Base-by-base conservation (phyloP, 169 alveolate genomes). In the Cryptosporidium bovis region DNA sequence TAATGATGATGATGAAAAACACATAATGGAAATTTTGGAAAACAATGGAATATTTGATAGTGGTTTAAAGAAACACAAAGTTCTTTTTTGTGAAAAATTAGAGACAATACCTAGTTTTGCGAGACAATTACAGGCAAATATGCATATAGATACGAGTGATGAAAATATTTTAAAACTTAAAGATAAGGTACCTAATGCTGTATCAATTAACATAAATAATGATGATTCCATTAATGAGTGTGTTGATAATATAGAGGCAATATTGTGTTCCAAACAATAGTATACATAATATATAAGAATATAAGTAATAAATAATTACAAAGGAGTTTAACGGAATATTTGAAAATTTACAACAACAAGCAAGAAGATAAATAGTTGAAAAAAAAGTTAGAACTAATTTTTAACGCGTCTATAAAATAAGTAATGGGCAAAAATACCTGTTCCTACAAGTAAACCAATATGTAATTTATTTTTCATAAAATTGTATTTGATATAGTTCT, bases 71-170 rank as follows among this genome's bases (percentile, higher is more conserved):
- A 77, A 27, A 44, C 87, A 77, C 24, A 56, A 71, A 12, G 44
- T 77, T 46, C 51, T 77, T 5, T 77, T 77, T 31, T 77, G 87
- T 60, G 71, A 77, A 40, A 77, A 77, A 15, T 50, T 27, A 27
- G 71, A 56, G 29, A 56, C 77, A 4, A 77, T 77, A 16, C 46
- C 87, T 33, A 40, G 64, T 48, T 56, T 77, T 51, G 87, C 87
- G 7, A 77, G 87, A 48, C 87, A 77, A 24, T 31, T 77, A 20
- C 87, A 77, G 29, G 64, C 87, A 58, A 56, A 60, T 44, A 77
- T 77, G 87, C 87, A 77, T 62, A 60, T 77, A 3, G 87, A 77
- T 34, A 77, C 77, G 0, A 77, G 58, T 62, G 31, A 40, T 8
- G 69, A 56, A 29, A 56, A 77, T 77, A 16, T 36, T n/a, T 55